phyloP scores from a whole-genome alignment of 371 early-diverging fungal species.

The Entomophthora muscae region DNA sequence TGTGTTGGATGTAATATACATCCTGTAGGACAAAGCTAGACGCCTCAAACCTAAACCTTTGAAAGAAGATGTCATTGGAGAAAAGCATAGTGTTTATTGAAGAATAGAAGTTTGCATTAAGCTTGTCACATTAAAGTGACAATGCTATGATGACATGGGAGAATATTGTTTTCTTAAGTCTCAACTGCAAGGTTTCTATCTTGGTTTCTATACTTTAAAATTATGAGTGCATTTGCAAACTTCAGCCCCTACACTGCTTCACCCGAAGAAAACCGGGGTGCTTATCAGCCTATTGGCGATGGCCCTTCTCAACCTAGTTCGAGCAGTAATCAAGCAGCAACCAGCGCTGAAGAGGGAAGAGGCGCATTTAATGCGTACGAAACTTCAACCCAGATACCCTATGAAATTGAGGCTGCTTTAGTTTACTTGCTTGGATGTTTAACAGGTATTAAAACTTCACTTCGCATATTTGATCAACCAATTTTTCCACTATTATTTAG shows the following conservation, averaged over 20 bases:
- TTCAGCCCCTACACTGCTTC: constrained; percentile 8
- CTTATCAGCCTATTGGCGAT: constrained; percentile 7
- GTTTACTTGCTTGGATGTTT: constrained; percentile 49
- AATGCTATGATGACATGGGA: no score
- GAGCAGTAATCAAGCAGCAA: background rate
- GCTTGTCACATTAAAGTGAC: no score
- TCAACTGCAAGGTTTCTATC: no score
- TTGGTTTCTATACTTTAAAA: no score
- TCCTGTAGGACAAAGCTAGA: no score
- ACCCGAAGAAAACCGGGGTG: constrained; percentile 6
- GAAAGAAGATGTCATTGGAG: no score
- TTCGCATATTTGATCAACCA: background rate
- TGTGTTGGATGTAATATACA: no score
- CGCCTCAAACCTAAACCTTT: no score
- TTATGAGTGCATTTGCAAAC: constrained; percentile 2
- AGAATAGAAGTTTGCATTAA: no score
- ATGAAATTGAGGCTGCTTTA: constrained; percentile 63
- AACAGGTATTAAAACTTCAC: constrained; percentile 27
- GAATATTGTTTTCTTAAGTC: no score
- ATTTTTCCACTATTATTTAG: constrained; percentile 16
- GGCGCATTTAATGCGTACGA: constrained; percentile 62
- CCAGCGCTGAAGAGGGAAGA: constrained; percentile 19
- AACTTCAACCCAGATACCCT: constrained; percentile 46
- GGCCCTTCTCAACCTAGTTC: background rate
- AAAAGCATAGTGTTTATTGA: no score